These are phyloP conservation scores for Magnaporthiopsis rhizophila DNA, from an alignment of 2,329 filamentous ascomycete species.

Conservation along the genomic window DNA sequence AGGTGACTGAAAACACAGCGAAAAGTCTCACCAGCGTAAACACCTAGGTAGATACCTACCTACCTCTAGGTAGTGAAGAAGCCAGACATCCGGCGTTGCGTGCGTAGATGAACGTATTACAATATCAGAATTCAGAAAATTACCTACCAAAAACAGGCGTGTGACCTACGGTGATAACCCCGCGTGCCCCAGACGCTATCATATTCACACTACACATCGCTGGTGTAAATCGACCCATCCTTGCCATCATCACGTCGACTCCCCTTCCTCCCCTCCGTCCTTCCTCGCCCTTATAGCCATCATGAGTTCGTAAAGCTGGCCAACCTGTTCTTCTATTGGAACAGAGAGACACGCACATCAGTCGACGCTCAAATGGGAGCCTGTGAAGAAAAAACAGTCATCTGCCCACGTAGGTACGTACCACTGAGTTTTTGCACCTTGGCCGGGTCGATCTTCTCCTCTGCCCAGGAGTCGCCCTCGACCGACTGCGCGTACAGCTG, in stretches of 20 bases:
- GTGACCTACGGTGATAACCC: no score
- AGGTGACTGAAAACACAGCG: neutral
- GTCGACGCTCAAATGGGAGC: constrained; percentile 9
- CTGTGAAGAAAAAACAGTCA: constrained; percentile 7
- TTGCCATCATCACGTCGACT: neutral
- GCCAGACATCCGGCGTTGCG: no score
- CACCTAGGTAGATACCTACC: no score
- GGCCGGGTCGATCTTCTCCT: constrained; percentile 70
- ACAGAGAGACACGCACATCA: neutral
- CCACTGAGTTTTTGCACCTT: constrained; percentile 95
- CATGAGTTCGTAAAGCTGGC: constrained; percentile 92
- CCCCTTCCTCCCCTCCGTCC: constrained; percentile 9
- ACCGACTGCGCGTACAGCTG: constrained; percentile 89
- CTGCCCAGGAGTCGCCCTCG: constrained; percentile 79
- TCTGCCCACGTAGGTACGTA: constrained; percentile 25
- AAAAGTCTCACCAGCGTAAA: neutral
- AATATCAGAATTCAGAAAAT: no score
- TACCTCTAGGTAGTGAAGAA: no score
- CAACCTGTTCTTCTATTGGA: constrained; percentile 74
- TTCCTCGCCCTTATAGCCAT: constrained; percentile 55
- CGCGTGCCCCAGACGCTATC: neutral
- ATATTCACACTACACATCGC: neutral
- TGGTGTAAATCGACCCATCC: neutral
- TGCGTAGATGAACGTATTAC: no score
- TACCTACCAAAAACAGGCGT: no score